Evolutionary conservation across 805 yeast species (phyloP).

Genomic region (Pichia kluyveri): DNA sequence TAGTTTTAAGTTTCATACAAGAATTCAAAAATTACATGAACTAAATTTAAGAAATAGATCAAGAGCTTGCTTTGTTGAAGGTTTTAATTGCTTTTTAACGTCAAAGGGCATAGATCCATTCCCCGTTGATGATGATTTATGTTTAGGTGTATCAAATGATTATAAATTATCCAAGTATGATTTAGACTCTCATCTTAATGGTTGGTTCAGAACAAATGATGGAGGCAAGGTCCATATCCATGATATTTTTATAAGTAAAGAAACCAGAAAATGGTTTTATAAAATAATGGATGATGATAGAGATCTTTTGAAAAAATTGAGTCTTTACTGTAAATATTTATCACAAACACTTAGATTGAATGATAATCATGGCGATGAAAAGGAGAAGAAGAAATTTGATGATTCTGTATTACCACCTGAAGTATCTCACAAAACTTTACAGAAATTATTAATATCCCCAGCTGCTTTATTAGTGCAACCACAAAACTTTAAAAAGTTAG

Average conservation of each 20-base stretch:
- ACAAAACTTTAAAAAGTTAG: slow-evolving; percentile 1
- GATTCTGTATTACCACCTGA: not conserved
- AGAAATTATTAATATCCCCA: slow-evolving; percentile 1
- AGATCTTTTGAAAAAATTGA: not conserved
- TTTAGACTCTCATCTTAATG: slow-evolving; percentile 6
- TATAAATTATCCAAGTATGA: not conserved
- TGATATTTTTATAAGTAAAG: slow-evolving; percentile 19
- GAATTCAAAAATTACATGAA: slow-evolving; percentile 61
- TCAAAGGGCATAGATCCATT: slow-evolving; percentile 28
- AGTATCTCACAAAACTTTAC: slow-evolving; percentile 1
- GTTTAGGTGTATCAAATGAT: slow-evolving; percentile 8
- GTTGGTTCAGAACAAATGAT: slow-evolving; percentile 10
- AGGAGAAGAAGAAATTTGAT: not conserved
- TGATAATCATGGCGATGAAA: not conserved
- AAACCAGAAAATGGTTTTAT: slow-evolving; percentile 8
- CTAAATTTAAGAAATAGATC: slow-evolving; percentile 55
- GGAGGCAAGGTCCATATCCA: slow-evolving; percentile 22
- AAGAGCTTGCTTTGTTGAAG: slow-evolving; percentile 52
- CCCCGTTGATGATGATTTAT: slow-evolving; percentile 5
- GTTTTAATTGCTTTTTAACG: slow-evolving; percentile 46
- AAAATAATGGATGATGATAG: slow-evolving; percentile 1
- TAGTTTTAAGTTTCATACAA: slow-evolving; percentile 54
- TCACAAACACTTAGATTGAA: not conserved
- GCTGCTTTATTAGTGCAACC: slow-evolving; percentile 6
- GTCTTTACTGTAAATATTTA: slow-evolving; percentile 1